Conservation (phyloP, 371 early-diverging fungal genomes). For the Actinomortierella ambigua region DNA sequence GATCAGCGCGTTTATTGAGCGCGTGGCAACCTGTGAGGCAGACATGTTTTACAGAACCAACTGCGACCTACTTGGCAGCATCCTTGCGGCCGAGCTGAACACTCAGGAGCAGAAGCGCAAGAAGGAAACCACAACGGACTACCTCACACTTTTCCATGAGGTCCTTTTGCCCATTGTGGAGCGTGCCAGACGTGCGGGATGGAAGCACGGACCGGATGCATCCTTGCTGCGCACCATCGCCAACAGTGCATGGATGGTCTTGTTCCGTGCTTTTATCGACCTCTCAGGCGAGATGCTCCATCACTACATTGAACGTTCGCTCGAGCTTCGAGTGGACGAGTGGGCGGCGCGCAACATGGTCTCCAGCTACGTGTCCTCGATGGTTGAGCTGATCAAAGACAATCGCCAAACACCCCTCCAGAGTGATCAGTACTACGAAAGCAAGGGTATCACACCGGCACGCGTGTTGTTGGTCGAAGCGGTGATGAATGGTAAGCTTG, state of each 20-base stretch:
- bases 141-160: not conserved
- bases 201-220: conserved; percentile 27
- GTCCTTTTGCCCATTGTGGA: conserved; percentile 17
- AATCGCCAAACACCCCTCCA: too few species aligned
- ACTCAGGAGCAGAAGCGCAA: not conserved
- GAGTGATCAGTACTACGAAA: too few species aligned
- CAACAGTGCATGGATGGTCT: too few species aligned
- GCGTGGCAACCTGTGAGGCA: conserved; percentile 17
- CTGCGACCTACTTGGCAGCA: not conserved
- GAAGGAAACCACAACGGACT: not conserved
- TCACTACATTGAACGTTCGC: too few species aligned
- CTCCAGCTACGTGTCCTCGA: too few species aligned
- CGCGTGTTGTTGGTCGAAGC: conserved; percentile 15
- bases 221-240: conserved; percentile 4
- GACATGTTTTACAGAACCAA: conserved; percentile 22
- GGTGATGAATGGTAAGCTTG: conserved; percentile 14
- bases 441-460: conserved; percentile 8
- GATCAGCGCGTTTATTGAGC: conserved; percentile 22
- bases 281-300: too few species aligned
- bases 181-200: conserved; percentile 27
- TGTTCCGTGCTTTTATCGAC: too few species aligned
- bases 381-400: too few species aligned
- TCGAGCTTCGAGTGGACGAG: too few species aligned
- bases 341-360: too few species aligned
- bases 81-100: conserved; percentile 6